Evolutionary conservation across 1,139 yeast genomes (phyloP).

Genomic region (Ogataea hybrid): DNA sequence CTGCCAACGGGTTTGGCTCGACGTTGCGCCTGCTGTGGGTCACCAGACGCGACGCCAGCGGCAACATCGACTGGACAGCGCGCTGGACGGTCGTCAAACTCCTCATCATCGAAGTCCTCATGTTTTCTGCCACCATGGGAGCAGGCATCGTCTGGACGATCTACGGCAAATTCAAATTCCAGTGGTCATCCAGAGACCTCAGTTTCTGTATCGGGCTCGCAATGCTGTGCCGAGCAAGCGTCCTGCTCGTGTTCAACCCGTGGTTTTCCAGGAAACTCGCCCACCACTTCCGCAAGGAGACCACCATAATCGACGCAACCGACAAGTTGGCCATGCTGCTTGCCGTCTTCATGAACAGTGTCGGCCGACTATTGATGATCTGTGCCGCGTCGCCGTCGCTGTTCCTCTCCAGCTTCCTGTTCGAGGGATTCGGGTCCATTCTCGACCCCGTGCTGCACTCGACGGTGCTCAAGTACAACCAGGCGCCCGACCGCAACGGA

Average conservation of each 20-base stretch:
- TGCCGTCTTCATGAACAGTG: conserved; percentile 39
- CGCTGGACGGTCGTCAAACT: conserved; percentile 46
- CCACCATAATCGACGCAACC: conserved; percentile 46
- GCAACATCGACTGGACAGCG: conserved; percentile 34
- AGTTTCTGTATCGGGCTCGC: conserved; percentile 58
- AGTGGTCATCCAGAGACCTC: conserved; percentile 58
- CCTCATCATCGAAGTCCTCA: conserved; percentile 45
- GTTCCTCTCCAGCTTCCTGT: conserved; percentile 32
- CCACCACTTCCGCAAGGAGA: conserved; percentile 26
- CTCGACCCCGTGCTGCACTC: conserved; percentile 49
- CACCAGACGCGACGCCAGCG: conserved; percentile 30
- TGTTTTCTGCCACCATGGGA: conserved; percentile 39
- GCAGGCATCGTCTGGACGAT: conserved; percentile 49
- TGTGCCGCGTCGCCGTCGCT: conserved; percentile 31
- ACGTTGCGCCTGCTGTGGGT: conserved; percentile 52
- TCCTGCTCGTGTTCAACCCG: conserved; percentile 44
- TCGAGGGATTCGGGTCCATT: conserved; percentile 50
- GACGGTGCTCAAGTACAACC: conserved; percentile 48
- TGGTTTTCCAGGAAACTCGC: conserved; percentile 39
- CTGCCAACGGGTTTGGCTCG: conserved; percentile 33
- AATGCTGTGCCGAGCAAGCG: conserved; percentile 46
- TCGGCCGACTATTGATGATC: conserved; percentile 42
- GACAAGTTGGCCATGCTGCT: conserved; percentile 47
- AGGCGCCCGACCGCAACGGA: conserved; percentile 44
- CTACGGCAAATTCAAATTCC: conserved; percentile 56